Percentiles rank a stretch among this genome's conserved stretches.
phyloP scores from a whole-genome alignment of 257 asterid genomes.

The Schizonepeta tenuifolia region DNA sequence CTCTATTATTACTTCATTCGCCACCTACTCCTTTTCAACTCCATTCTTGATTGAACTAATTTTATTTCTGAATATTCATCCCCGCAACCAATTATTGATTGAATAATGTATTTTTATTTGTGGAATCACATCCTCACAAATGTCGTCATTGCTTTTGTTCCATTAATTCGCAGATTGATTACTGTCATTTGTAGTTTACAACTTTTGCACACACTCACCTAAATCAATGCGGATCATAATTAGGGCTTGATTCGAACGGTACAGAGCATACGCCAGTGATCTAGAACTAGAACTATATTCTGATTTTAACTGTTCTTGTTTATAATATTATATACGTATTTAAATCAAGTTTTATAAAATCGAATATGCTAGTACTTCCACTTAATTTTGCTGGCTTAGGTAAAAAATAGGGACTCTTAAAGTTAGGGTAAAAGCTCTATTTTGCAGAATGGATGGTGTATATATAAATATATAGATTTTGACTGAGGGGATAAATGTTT shows the following conservation, averaged over 20 bases:
- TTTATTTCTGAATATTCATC: constrained; percentile 12
- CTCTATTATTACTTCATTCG: constrained; percentile 36
- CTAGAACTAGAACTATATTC: not conserved
- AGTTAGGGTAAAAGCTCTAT: too few species aligned
- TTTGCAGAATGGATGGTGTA: too few species aligned
- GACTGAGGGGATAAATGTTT: too few species aligned
- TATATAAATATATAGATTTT: too few species aligned
- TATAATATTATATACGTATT: too few species aligned
- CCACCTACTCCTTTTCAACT: not conserved
- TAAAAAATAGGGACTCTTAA: too few species aligned
- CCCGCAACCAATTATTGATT: not conserved
- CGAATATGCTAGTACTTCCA: too few species aligned
- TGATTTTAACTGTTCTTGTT: too few species aligned
- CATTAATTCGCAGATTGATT: not conserved
- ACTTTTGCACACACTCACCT: not conserved
- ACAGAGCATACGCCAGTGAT: not conserved
- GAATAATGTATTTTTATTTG: not conserved
- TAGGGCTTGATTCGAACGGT: constrained; percentile 5
- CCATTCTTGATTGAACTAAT: not conserved
- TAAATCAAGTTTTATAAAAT: too few species aligned
- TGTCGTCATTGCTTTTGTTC: not conserved
- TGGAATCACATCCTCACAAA: constrained; percentile 21
- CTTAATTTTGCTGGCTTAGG: too few species aligned
- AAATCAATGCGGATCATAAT: not conserved
- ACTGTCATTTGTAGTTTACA: not conserved